Conservation (phyloP, 306 rosid genomes). For the Lotus japonicus region DNA sequence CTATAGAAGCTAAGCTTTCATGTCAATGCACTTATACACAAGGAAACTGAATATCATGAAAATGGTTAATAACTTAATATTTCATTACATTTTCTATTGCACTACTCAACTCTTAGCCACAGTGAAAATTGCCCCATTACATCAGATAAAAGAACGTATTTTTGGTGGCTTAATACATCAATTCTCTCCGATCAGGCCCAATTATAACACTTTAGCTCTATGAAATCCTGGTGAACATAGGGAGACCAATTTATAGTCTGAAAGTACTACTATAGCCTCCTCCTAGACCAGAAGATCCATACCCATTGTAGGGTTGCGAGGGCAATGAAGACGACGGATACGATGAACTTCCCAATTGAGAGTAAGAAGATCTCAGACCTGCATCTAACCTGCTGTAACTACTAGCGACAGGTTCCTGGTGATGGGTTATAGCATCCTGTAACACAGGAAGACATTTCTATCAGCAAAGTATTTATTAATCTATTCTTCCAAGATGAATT, state of each 20-base stretch:
- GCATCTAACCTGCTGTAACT: slow-evolving; percentile 61
- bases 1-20: neutral
- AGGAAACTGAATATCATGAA: slow-evolving; percentile 24
- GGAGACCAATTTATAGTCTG: slow-evolving; percentile 50
- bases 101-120: slow-evolving; percentile 28
- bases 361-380: slow-evolving; percentile 63
- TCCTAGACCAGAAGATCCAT: slow-evolving; percentile 77
- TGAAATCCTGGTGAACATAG: slow-evolving; percentile 18
- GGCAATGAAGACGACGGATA: slow-evolving; percentile 59
- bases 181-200: slow-evolving; percentile 23
- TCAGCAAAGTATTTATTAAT: slow-evolving; percentile 11
- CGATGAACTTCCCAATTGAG: slow-evolving; percentile 57
- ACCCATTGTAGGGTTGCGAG: slow-evolving; percentile 59
- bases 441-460: neutral
- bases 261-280: slow-evolving; percentile 57
- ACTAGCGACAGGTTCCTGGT: slow-evolving; percentile 55
- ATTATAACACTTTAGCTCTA: slow-evolving; percentile 24
- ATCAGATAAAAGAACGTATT: neutral
- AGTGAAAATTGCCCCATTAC: slow-evolving; percentile 22
- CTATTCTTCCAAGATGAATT: neutral
- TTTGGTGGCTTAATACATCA: slow-evolving; percentile 31
- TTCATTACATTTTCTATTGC: slow-evolving; percentile 37
- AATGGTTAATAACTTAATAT: slow-evolving; percentile 19
- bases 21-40: slow-evolving; percentile 15
- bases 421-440: slow-evolving; percentile 71